Base-by-base conservation (phyloP, 176 grass and related monocot genomes). In the Raddia distichophylla region DNA sequence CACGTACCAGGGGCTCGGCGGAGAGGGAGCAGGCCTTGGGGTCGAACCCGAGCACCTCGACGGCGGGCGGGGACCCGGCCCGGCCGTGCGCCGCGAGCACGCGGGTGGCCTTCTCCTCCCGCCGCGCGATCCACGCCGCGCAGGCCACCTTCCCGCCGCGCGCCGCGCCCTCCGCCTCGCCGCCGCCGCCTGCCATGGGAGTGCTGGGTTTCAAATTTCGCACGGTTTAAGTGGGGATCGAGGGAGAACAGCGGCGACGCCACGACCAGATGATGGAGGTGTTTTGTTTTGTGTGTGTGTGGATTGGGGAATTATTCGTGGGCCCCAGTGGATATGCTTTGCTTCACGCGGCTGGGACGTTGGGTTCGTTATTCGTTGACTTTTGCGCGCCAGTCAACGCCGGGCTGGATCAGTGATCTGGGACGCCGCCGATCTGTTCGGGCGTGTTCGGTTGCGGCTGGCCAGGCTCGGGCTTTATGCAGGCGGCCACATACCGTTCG, bases 41-140 rank as follows among this genome's bases (percentile, higher is more conserved):
- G 73, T 99, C 86, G 82, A 99, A 99, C 46, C 89, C 89, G 77
- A 90, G 88, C 13, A 91, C 81, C 63, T 99, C 96, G 20, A 99
- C 67, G 10, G 85, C 68, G 17, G 90, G 62, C 7, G 79, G 89
- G 45, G 74, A 48, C 15, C 62, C 60, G 18, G 57, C 63, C 71
- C 96, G 73, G 16, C 89, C 93, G 76, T 91, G 67, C 66, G 75
- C 77, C 64, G 77, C 89, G 46, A 99, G 81, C 20, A 89, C 65
- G 78, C 51, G 89, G 60, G 80, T 86, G 53, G 73, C 67, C 88
- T 92, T 92, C 17, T 89, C 93, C 48, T 91, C 93, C 54, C 87
- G 78, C 64, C 89, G 88, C 47, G 87, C 76, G 82, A 99, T 93
- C 96, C 96, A 99, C 33, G 89, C 91, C 51, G 87, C 88, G 73